These are phyloP conservation scores for Eimeria necatrix DNA, from an alignment of 169 alveolate genomes.

Conservation along the genomic window DNA sequence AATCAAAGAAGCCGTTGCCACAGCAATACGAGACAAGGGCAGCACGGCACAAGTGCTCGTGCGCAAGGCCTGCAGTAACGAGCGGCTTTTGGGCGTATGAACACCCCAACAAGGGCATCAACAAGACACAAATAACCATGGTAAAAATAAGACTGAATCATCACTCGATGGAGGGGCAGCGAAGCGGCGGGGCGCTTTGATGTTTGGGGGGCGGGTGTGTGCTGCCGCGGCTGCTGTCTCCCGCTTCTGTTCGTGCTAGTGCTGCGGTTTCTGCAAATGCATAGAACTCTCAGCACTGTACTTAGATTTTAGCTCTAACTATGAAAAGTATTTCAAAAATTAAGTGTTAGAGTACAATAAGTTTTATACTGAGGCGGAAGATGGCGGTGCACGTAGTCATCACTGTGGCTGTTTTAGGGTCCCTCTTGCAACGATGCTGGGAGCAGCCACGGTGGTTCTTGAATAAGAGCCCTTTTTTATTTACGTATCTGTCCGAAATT, in stretches of 20 bases:
- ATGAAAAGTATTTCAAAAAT: too few relatives aligned
- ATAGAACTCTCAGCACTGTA: background rate
- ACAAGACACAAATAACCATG: background rate
- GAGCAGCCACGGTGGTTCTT: too few relatives aligned
- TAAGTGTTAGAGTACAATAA: too few relatives aligned
- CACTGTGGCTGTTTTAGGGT: too few relatives aligned
- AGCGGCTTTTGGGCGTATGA: conserved; percentile 33
- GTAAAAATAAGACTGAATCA: conserved; percentile 18
- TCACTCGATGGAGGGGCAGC: conserved; percentile 20
- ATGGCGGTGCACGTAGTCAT: too few relatives aligned
- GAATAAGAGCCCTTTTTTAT: too few relatives aligned
- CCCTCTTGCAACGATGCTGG: too few relatives aligned
- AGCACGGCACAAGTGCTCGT: conserved; percentile 46
- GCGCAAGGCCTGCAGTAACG: conserved; percentile 42
- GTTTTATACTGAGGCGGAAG: too few relatives aligned
- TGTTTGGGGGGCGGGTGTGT: conserved; percentile 72
- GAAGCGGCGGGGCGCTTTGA: conserved; percentile 45
- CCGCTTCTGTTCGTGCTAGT: conserved; percentile 31
- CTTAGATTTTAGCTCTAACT: too few relatives aligned
- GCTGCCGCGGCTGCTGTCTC: conserved; percentile 74
- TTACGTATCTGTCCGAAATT: too few relatives aligned
- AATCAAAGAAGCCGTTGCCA: background rate
- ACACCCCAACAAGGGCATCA: conserved; percentile 39
- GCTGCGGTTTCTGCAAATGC: conserved; percentile 50
- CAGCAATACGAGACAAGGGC: conserved; percentile 46